Percentiles rank a stretch among this genome's conserved stretches.
Conservation (phyloP, 768 basidiomycete genomes). For the Tricholoma flavovirens region DNA sequence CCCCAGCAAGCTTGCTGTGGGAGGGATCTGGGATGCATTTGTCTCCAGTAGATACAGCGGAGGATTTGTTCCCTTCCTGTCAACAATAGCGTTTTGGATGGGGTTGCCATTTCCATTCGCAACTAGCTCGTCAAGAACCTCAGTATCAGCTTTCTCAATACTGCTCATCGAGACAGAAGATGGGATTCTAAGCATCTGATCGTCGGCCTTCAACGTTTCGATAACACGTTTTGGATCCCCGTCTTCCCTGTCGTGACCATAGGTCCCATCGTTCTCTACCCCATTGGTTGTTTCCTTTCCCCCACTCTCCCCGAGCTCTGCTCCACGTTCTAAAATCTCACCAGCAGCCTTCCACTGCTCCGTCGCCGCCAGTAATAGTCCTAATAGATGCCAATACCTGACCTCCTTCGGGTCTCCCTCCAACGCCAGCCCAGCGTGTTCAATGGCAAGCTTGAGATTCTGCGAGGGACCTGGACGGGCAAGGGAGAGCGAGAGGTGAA, state of each 20-base stretch:
- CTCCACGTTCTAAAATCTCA: conserved; percentile 74
- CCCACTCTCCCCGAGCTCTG: conserved; percentile 36
- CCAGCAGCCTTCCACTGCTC: conserved; percentile 78
- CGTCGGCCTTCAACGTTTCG: conserved; percentile 1
- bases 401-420: conserved; percentile 58
- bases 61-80: background rate
- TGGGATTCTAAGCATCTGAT: background rate
- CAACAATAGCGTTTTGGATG: background rate
- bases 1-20: conserved; percentile 36
- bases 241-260: conserved; percentile 1
- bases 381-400: conserved; percentile 89
- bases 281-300: conserved; percentile 13
- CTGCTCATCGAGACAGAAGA: background rate
- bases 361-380: conserved; percentile 68
- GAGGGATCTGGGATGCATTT: conserved; percentile 30
- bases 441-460: conserved; percentile 62
- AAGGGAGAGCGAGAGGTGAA: conserved; percentile 76
- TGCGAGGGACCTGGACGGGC: conserved; percentile 58
- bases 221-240: background rate
- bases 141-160: background rate
- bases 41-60: conserved; percentile 1
- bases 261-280: conserved; percentile 8
- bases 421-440: conserved; percentile 64
- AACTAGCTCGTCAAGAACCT: background rate
- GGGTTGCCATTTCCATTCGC: background rate